These are phyloP conservation scores for Clarkia xantiana DNA, from an alignment of 345 rosid genomes.

Conservation along the genomic window DNA sequence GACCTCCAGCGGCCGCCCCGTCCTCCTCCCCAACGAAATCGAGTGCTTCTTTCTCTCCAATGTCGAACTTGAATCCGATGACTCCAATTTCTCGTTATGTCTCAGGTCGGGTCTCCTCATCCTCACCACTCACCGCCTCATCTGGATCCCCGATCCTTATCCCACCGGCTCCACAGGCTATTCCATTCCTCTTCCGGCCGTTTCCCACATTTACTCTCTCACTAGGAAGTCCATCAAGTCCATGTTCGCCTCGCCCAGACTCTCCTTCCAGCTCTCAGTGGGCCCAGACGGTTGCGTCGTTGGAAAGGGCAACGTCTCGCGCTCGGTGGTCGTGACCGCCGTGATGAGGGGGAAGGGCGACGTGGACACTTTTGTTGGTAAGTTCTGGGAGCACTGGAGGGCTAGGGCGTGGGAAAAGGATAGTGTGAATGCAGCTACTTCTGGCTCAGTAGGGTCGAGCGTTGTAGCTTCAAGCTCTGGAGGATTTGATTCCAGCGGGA, in stretches of 20 bases:
- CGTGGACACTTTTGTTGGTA: slow-evolving; percentile 55
- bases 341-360: slow-evolving; percentile 81
- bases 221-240: slow-evolving; percentile 45
- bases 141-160: slow-evolving; percentile 49
- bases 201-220: slow-evolving; percentile 35
- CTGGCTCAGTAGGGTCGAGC: slow-evolving; percentile 14
- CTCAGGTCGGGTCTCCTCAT: slow-evolving; percentile 51
- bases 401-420: slow-evolving; percentile 62
- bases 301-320: slow-evolving; percentile 11
- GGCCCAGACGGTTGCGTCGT: slow-evolving; percentile 15
- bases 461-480: slow-evolving; percentile 21
- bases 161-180: slow-evolving; percentile 11
- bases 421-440: slow-evolving; percentile 10
- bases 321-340: slow-evolving; percentile 42
- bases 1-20: slow-evolving; percentile 71
- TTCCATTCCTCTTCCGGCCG: slow-evolving; percentile 30
- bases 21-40: slow-evolving; percentile 50
- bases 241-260: slow-evolving; percentile 73
- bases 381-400: slow-evolving; percentile 74
- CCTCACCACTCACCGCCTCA: slow-evolving; percentile 80
- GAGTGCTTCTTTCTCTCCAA: slow-evolving; percentile 62
- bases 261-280: slow-evolving; percentile 52
- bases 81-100: slow-evolving; percentile 22
- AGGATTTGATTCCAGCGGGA: slow-evolving; percentile 60
- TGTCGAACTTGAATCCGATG: slow-evolving; percentile 71